Percentiles rank a stretch among this genome's conserved stretches.
phyloP scores from a whole-genome alignment of 495 filamentous ascomycete genomes.

The Talaromyces stipitatus region DNA sequence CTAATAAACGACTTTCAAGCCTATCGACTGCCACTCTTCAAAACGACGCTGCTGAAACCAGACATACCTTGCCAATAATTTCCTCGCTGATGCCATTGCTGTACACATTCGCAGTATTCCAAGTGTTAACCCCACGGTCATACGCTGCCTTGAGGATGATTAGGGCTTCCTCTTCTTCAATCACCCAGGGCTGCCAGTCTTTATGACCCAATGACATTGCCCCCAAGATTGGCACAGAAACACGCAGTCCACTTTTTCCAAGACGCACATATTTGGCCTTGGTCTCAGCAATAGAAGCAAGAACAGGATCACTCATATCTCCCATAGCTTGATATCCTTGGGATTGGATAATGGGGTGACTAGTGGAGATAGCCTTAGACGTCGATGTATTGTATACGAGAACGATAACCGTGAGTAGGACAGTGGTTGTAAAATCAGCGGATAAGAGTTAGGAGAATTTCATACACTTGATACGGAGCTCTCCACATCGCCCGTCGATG shows the following conservation, averaged over 20 bases:
- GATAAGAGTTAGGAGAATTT: no score
- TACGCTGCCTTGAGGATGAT: conserved; percentile 38
- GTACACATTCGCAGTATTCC: conserved; percentile 39
- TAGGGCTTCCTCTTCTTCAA: conserved; percentile 24
- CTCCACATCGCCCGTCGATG: no score
- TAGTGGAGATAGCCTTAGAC: no score
- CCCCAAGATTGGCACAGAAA: conserved; percentile 39
- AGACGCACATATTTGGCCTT: conserved; percentile 30
- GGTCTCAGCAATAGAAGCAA: conserved; percentile 11
- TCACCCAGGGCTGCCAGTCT: conserved; percentile 34
- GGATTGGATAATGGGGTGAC: background rate
- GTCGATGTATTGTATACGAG: no score
- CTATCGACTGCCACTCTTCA: no score
- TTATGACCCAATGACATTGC: conserved; percentile 38
- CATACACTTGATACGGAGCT: no score
- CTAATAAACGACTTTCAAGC: no score
- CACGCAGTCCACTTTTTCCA: conserved; percentile 47
- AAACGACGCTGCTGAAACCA: no score
- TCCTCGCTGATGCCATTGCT: conserved; percentile 32
- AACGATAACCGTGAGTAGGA: no score
- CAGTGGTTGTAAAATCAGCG: no score
- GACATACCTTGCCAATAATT: conserved; percentile 24
- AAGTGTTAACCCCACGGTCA: conserved; percentile 37
- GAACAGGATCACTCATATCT: background rate
- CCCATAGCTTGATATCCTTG: background rate